phyloP scores from a whole-genome alignment of 1,139 yeast species.

The Kazachstania sp. region DNA sequence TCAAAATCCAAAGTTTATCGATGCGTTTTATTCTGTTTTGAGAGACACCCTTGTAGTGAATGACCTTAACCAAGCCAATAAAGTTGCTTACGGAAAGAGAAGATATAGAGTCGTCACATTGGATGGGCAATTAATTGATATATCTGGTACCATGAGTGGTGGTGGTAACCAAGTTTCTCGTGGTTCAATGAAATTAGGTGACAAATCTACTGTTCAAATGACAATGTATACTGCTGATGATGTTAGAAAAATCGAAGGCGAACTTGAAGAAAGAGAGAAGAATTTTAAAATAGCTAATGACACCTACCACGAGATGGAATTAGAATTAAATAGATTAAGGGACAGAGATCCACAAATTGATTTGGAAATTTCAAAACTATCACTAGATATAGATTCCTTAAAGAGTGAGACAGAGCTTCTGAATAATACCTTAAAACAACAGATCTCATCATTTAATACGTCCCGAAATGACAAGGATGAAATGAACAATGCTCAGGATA shows the following conservation, averaged over 20 bases:
- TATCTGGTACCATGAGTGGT: constrained; percentile 96
- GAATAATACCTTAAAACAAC: constrained; percentile 28
- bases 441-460: constrained; percentile 12
- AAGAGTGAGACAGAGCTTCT: constrained; percentile 28
- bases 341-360: constrained; percentile 69
- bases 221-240: constrained; percentile 44
- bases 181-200: constrained; percentile 34
- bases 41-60: constrained; percentile 82
- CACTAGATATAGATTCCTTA: constrained; percentile 59
- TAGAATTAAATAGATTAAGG: constrained; percentile 47
- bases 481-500: constrained; percentile 35
- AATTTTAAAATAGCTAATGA: constrained; percentile 45
- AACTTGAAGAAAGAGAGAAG: constrained; percentile 48
- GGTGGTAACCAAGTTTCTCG: constrained; percentile 67
- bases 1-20: constrained; percentile 56
- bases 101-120: constrained; percentile 86
- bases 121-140: constrained; percentile 86
- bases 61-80: constrained; percentile 70
- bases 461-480: constrained; percentile 31
- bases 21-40: constrained; percentile 84
- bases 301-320: constrained; percentile 52
- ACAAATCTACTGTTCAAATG: constrained; percentile 15
- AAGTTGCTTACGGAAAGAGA: constrained; percentile 77
- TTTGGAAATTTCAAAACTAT: constrained; percentile 47
- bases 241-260: constrained; percentile 46